Percentiles rank a stretch among this genome's conserved stretches.
These are phyloP conservation scores for Solanum piurae DNA, from an alignment of 257 asterid species.

Conservation along the genomic window DNA sequence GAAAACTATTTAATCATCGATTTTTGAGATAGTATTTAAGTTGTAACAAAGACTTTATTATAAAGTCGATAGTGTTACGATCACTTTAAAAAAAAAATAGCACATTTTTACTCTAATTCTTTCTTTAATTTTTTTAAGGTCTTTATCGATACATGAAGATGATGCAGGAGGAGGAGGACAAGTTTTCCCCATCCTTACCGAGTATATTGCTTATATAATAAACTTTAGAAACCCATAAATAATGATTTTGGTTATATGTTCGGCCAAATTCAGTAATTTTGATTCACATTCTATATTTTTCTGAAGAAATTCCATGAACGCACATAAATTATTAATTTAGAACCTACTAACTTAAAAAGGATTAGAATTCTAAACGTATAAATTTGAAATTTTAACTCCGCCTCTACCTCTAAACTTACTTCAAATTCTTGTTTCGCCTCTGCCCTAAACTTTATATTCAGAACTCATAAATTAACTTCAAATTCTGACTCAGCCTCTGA, in stretches of 20 bases:
- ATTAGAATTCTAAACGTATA: not conserved
- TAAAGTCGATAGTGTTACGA: not conserved
- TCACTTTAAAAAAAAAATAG: not conserved
- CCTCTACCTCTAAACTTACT: not conserved
- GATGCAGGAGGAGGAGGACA: not conserved
- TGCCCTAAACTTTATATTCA: not conserved
- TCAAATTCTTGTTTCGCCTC: not conserved
- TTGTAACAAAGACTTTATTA: not conserved
- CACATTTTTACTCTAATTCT: not conserved
- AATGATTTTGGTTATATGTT: not conserved
- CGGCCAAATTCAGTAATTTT: not conserved
- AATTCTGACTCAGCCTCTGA: not conserved
- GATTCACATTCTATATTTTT: not conserved
- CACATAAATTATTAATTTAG: not conserved
- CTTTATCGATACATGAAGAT: not conserved
- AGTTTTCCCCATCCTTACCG: not conserved
- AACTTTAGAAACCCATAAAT: not conserved
- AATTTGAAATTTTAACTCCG: not conserved
- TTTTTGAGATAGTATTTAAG: not conserved
- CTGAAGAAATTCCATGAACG: not conserved
- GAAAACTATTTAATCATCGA: not conserved
- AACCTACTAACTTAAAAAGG: not conserved
- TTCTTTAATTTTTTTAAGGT: not conserved
- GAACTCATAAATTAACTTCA: not conserved
- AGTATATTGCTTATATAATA: not conserved